phyloP scores from a whole-genome alignment of 352 stramenopile species.

The Pythium myriotylum region DNA sequence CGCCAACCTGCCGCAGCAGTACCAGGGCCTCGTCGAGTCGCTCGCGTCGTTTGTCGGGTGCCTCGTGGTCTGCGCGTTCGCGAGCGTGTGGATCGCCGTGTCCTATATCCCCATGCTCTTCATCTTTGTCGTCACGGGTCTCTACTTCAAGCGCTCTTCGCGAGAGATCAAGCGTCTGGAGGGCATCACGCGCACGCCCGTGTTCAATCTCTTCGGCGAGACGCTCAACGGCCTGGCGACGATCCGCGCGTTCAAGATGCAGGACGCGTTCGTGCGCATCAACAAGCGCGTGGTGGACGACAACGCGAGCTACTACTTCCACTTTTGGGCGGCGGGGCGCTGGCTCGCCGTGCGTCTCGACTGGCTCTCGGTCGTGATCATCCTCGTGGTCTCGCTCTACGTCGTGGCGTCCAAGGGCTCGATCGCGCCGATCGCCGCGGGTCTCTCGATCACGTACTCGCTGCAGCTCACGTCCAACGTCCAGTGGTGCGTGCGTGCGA shows the following conservation, averaged over 20 bases:
- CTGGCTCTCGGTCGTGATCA: slow-evolving; percentile 74
- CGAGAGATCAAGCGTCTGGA: slow-evolving; percentile 95
- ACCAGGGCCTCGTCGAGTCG: slow-evolving; percentile 43
- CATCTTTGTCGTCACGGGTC: slow-evolving; percentile 46
- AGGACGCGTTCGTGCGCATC: slow-evolving; percentile 30
- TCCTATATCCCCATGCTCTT: slow-evolving; percentile 57
- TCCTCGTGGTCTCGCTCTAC: slow-evolving; percentile 86
- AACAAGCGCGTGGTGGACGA: slow-evolving; percentile 41
- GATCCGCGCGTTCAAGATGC: slow-evolving; percentile 83
- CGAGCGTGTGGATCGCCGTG: slow-evolving; percentile 42
- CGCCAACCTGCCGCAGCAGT: slow-evolving; percentile 39
- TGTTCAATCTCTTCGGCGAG: slow-evolving; percentile 93
- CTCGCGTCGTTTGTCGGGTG: slow-evolving; percentile 31
- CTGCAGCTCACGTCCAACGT: slow-evolving; percentile 85
- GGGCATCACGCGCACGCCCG: slow-evolving; percentile 79
- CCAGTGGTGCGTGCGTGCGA: slow-evolving; percentile 91
- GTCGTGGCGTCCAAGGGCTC: slow-evolving; percentile 59
- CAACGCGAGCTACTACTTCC: slow-evolving; percentile 48
- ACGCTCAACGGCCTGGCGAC: slow-evolving; percentile 91
- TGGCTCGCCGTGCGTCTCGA: slow-evolving; percentile 95
- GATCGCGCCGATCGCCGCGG: slow-evolving; percentile 60
- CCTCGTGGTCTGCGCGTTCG: slow-evolving; percentile 39
- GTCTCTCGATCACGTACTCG: slow-evolving; percentile 89
- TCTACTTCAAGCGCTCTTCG: slow-evolving; percentile 87
- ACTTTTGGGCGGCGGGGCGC: slow-evolving; percentile 51